Conservation (phyloP, 2,329 filamentous ascomycete genomes). For the Colletotrichum viniferum region DNA sequence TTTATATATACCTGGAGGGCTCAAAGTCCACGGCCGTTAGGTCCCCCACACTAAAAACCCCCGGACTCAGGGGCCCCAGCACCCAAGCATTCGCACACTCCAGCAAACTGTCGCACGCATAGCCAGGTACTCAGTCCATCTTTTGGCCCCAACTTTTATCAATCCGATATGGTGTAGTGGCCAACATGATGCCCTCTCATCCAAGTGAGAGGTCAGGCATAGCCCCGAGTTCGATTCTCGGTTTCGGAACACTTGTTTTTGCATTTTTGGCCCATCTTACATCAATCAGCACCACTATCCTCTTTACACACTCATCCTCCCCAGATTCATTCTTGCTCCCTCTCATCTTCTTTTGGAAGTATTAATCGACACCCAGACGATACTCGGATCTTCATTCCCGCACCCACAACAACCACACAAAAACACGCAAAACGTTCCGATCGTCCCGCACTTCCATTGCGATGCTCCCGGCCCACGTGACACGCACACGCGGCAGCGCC, state of each 20-base stretch:
- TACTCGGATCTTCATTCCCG: background rate
- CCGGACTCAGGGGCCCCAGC: too few species aligned
- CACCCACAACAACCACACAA: background rate
- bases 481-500: background rate
- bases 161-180: constrained; percentile 12
- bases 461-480: background rate
- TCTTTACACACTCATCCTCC: too few species aligned
- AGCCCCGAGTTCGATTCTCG: constrained; percentile 8
- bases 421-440: background rate
- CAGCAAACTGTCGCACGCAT: too few species aligned
- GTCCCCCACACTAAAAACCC: background rate
- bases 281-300: too few species aligned
- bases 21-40: too few species aligned
- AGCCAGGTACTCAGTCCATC: too few species aligned
- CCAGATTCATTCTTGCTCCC: too few species aligned
- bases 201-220: background rate
- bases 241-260: background rate
- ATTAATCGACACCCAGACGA: background rate
- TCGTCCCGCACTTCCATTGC: background rate
- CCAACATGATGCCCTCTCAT: constrained; percentile 10
- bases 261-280: background rate
- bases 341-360: background rate
- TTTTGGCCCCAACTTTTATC: too few species aligned
- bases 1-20: too few species aligned
- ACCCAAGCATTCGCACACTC: too few species aligned